Conservation (phyloP, 192 early-diverging fungal species). For the Phycomyces blakesleeanus region DNA sequence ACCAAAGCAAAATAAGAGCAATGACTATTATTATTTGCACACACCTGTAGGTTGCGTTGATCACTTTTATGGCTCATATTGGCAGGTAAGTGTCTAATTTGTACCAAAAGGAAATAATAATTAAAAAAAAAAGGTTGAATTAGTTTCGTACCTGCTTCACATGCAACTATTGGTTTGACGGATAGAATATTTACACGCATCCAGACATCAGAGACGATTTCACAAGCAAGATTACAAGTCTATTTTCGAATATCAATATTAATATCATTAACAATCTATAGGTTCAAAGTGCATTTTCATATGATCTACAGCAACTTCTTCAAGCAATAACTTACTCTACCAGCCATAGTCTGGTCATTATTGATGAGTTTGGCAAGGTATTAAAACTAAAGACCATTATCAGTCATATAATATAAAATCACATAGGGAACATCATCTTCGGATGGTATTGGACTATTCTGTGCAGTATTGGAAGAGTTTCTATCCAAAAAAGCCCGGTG, state of each 20-base stretch:
- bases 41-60: conserved; percentile 61
- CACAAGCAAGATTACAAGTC: conserved; percentile 38
- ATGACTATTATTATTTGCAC: background rate
- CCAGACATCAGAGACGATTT: conserved; percentile 66
- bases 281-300: conserved; percentile 70
- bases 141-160: conserved; percentile 79
- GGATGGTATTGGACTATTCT: conserved; percentile 81
- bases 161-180: conserved; percentile 66
- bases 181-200: conserved; percentile 78
- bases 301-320: conserved; percentile 64
- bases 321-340: conserved; percentile 51
- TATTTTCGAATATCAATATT: too few relatives aligned
- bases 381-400: too few relatives aligned
- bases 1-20: background rate
- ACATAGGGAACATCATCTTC: conserved; percentile 31
- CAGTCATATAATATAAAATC: too few relatives aligned
- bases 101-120: background rate
- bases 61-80: conserved; percentile 85
- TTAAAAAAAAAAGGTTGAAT: background rate
- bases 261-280: too few relatives aligned
- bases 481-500: conserved; percentile 37
- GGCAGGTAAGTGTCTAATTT: conserved; percentile 45
- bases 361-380: conserved; percentile 86
- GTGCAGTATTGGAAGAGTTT: conserved; percentile 63
- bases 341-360: conserved; percentile 51